Conservation (phyloP, 305 asterid species). For the Fraxinus sp. region DNA sequence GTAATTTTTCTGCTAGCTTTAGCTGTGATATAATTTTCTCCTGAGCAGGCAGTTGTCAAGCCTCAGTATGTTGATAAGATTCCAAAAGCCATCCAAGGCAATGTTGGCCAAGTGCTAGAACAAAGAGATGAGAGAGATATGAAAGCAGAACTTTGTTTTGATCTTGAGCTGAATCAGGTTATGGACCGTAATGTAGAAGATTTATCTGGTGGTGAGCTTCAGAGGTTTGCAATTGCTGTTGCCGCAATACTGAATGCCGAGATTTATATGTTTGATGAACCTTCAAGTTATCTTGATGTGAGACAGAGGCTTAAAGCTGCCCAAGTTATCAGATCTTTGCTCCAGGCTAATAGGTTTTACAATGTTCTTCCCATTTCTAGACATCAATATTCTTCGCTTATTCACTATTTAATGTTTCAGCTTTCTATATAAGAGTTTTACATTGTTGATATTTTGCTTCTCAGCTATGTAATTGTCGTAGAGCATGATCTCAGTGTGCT, state of each 20-base stretch:
- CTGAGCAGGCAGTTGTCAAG: constrained; percentile 77
- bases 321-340: constrained; percentile 87
- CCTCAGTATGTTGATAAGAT: constrained; percentile 96
- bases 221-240: constrained; percentile 95
- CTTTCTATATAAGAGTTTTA: constrained; percentile 9
- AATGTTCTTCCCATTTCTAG: background rate
- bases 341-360: constrained; percentile 72
- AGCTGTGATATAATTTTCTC: constrained; percentile 11
- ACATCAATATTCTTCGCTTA: background rate
- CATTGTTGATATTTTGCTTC: constrained; percentile 21
- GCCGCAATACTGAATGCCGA: constrained; percentile 90
- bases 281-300: constrained; percentile 98
- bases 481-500: constrained; percentile 98
- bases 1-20: constrained; percentile 12
- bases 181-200: constrained; percentile 95
- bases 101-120: constrained; percentile 90
- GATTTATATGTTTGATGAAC: constrained; percentile 98
- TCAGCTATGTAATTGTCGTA: constrained; percentile 89
- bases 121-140: constrained; percentile 89
- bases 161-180: constrained; percentile 89
- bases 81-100: constrained; percentile 96
- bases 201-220: constrained; percentile 99
- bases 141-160: constrained; percentile 62
- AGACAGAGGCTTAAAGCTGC: constrained; percentile 98
- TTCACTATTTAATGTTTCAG: background rate